A percentile compares a stretch with the other conserved stretches of the same genome.
Conservation (phyloP, 805 yeast species). For the Clavispora santaluciae region DNA sequence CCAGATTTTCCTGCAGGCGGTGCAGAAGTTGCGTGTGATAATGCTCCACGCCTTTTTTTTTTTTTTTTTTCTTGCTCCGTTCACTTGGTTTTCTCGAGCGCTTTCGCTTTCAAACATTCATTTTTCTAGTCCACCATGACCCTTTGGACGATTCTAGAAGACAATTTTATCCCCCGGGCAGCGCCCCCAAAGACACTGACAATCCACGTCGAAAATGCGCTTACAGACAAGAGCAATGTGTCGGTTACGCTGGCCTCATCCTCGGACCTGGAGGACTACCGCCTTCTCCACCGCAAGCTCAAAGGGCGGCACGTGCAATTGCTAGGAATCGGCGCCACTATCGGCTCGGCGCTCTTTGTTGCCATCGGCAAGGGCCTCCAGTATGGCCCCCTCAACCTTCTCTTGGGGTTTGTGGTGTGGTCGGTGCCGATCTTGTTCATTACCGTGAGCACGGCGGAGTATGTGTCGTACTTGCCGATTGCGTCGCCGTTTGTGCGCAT, state of each 20-base stretch:
- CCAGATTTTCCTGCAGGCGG: constrained; percentile 1
- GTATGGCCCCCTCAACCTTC: constrained; percentile 67
- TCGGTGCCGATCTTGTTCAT: constrained; percentile 63
- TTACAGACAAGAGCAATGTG: neutral
- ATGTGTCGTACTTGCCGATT: constrained; percentile 72
- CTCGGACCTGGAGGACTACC: neutral
- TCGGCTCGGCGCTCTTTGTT: constrained; percentile 77
- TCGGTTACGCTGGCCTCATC: neutral
- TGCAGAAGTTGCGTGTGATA: neutral
- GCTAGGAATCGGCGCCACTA: constrained; percentile 76
- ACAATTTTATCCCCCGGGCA: constrained; percentile 15
- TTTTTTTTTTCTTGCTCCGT: neutral
- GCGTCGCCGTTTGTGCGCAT: constrained; percentile 71
- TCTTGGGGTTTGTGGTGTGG: constrained; percentile 66
- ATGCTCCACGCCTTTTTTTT: neutral
- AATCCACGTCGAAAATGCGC: neutral
- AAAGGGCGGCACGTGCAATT: constrained; percentile 71
- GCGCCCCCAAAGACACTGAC: constrained; percentile 1
- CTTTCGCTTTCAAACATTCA: neutral
- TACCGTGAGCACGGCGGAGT: constrained; percentile 71
- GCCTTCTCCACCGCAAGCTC: constrained; percentile 40
- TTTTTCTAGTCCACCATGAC: neutral
- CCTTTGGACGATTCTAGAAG: constrained; percentile 1
- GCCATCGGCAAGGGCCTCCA: constrained; percentile 62
- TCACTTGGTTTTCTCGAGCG: neutral